phyloP scores from a whole-genome alignment of 169 alveolate genomes.

The Cryptosporidium ubiquitum region DNA sequence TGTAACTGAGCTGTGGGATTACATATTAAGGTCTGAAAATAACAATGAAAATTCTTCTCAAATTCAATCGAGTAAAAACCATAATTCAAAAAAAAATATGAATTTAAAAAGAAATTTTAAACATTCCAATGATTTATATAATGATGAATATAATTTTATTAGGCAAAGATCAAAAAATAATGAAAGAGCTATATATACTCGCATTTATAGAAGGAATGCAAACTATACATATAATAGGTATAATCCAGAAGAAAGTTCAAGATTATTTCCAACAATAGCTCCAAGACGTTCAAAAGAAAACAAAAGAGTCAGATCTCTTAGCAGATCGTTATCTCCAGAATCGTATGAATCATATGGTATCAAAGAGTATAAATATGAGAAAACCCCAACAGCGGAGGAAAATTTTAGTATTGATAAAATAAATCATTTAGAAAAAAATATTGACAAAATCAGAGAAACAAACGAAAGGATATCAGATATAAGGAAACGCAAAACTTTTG shows the following conservation, averaged over 20 bases:
- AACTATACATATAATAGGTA: not conserved
- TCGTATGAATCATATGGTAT: not conserved
- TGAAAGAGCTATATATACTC: not conserved
- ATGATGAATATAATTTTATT: not conserved
- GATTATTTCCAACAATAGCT: not conserved
- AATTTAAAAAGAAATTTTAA: not conserved
- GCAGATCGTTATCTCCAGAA: conserved; percentile 60
- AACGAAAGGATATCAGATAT: not conserved
- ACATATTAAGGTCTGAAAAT: not conserved
- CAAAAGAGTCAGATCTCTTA: conserved; percentile 27
- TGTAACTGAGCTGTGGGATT: conserved; percentile 55
- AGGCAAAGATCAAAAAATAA: not conserved
- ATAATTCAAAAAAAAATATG: too few species aligned
- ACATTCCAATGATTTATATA: not conserved
- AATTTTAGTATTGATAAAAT: not conserved
- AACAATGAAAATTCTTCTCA: not conserved
- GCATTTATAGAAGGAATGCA: not conserved
- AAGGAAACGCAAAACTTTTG: not conserved
- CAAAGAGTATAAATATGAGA: not conserved
- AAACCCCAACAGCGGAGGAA: not conserved
- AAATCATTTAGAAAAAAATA: not conserved
- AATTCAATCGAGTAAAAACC: not conserved
- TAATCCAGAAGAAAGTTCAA: not conserved
- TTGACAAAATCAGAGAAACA: not conserved
- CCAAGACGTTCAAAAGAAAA: not conserved